Evolutionary conservation across 2,329 filamentous ascomycete genomes (phyloP), one percentile per base, ranked within the genome.

Genomic region (Ophiobolus disseminans): DNA sequence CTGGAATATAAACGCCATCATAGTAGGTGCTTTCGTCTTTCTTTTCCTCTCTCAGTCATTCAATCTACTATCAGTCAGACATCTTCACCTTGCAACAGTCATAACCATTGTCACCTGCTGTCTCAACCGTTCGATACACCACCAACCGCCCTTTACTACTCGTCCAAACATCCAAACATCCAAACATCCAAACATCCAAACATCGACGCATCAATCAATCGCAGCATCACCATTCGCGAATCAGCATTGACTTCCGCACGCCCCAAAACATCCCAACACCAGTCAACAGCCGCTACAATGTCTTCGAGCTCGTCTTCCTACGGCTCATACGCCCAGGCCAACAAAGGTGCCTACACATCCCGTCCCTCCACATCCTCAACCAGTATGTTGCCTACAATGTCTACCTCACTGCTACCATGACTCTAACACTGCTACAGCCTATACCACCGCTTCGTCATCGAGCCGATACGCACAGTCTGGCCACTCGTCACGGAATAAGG

Each of bases 1-100:
- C 65, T 69, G 55, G 61, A 50, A 46, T 68, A 69, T 69, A 69
- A 63, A 64, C 45, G 45, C 44, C 22, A 21, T 42, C 35, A 25
- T 44, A 41, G 52, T 42, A 31, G 40, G 40, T 46, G 40, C 31
- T 32, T 16, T 39, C 39, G 34, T 51, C 53, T 55, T 55, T 57
- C 52, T 42, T 53, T 42, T 56, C 50, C 32, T 60, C 43, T 40
- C 34, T 45, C 22, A 45, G 45, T 44, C 45, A 28, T 34, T 25
- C 28, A 17, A 34, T 36, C 40, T 40, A 23, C n/a, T 48, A 23
- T 32, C 21, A 53, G 44, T 60, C 46, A 50, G 42, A 48, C 45
- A 48, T 53, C 48, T 48, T 14, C 22, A n/a, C n/a, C n/a, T n/a
- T 5, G 13, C 16, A 44, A 48, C 39, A 53, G 45, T 48, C 46